Conservation (phyloP, 768 basidiomycete genomes). For the Rubroboletus pulcherrimus region DNA sequence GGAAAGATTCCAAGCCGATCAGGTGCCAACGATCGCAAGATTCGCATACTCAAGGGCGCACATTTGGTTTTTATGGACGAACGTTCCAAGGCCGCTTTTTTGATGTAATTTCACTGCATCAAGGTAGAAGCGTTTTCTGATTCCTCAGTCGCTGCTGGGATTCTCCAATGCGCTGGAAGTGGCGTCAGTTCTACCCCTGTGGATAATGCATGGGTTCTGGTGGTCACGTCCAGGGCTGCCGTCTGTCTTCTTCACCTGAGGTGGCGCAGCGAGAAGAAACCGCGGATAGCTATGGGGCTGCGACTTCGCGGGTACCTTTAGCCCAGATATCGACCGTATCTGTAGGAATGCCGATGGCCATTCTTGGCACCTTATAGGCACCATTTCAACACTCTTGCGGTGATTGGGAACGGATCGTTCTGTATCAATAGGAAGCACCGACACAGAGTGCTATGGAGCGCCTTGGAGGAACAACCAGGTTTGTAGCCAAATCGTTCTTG, state of each 20-base stretch:
- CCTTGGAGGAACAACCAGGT: conserved; percentile 6
- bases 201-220: background rate
- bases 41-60: conserved; percentile 47
- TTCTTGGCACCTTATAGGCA: background rate
- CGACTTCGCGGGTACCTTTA: conserved; percentile 12
- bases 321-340: conserved; percentile 1
- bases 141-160: conserved; percentile 10
- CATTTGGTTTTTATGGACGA: conserved; percentile 48
- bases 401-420: conserved; percentile 12
- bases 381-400: conserved; percentile 4
- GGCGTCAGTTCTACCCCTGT: conserved; percentile 21
- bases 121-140: conserved; percentile 14
- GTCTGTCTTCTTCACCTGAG: conserved; percentile 15
- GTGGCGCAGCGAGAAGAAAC: conserved; percentile 11
- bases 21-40: conserved; percentile 32
- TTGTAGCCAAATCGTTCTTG: conserved; percentile 3
- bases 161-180: conserved; percentile 19
- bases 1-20: conserved; percentile 19
- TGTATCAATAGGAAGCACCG: conserved; percentile 3
- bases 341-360: conserved; percentile 3
- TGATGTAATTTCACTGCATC: conserved; percentile 32
- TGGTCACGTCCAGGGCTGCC: conserved; percentile 4
- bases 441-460: background rate
- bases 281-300: conserved; percentile 1
- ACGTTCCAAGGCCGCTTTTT: conserved; percentile 39